Base-by-base conservation (phyloP, 768 basidiomycete genomes). In the Sarcodon sp. region DNA sequence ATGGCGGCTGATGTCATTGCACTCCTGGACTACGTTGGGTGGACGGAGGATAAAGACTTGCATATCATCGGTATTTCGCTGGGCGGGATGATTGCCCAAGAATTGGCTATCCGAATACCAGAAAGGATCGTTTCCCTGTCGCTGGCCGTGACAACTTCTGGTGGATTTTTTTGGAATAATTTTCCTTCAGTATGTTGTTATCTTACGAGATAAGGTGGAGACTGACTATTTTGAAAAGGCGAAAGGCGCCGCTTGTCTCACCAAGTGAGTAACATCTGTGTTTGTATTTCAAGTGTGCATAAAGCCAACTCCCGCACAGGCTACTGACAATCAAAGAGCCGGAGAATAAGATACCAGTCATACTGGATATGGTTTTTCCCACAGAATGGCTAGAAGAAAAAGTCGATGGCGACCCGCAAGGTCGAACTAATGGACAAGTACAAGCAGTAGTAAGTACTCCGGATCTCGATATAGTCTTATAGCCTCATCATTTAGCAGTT, bases 31-130 rank as follows among this genome's bases (percentile, higher is more conserved):
- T 73, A 77, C 53, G 52, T 91, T 6, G 80, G 75, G 2, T 91
- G 87, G 86, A 86, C 73, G 0, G 69, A 59, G 6, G 63, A 73
- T 8, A 73, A 74, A 4, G 71, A 72, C 44, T 39, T 91, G 6
- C 80, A 89, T 55, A 62, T 90, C 33, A 80, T 90, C 16, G 83
- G 88, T 7, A 63, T 77, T 18, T 87, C 84, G 35, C 61, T 91
- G 4, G 88, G 88, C 2, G 87, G 87, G 4, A 90, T 89, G 87
- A 86, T 87, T 45, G 77, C 84, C 0, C 83, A 86, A 88, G 88
- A 90, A 55, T 69, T 90, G 2, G 76, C 86, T 0, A 69, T 60
- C 39, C 71, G 72, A 16, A 80, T 87, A 33, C 79, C 85, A 0
- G 63, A 81, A 9, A 72, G 85, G 11, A 77, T 89, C 32, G 62